Evolutionary conservation across 352 stramenopile species (phyloP).

Genomic region (Pythium utonaiense): DNA sequence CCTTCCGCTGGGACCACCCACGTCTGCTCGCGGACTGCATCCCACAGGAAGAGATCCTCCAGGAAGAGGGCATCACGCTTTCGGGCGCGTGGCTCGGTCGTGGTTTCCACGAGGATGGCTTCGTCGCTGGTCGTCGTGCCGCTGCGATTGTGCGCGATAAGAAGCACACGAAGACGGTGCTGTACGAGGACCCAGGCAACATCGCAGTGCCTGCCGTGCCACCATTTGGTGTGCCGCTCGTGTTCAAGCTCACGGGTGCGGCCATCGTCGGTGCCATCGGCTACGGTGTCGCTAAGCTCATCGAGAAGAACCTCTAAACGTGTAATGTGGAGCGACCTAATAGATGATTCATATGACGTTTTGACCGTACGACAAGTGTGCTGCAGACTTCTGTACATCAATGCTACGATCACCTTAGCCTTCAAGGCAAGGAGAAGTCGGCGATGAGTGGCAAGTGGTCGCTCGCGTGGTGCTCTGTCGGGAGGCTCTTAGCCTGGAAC

Average conservation of each 20-base stretch:
- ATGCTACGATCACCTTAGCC: too few species aligned
- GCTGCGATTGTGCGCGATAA: conserved; percentile 75
- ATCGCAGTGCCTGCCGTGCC: conserved; percentile 66
- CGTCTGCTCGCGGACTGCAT: conserved; percentile 79
- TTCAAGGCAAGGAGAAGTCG: conserved; percentile 39
- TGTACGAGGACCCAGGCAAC: conserved; percentile 86
- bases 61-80: conserved; percentile 81
- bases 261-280: conserved; percentile 53
- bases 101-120: conserved; percentile 86
- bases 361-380: not conserved
- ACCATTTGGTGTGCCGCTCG: conserved; percentile 66
- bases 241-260: conserved; percentile 53
- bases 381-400: too few species aligned
- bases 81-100: conserved; percentile 78
- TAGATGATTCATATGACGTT: conserved; percentile 8
- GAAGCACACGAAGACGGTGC: conserved; percentile 58
- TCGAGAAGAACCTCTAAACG: conserved; percentile 30
- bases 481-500: conserved; percentile 45
- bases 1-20: conserved; percentile 85
- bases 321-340: not conserved
- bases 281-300: conserved; percentile 59
- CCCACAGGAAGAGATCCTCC: conserved; percentile 82
- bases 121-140: conserved; percentile 75
- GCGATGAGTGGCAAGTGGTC: conserved; percentile 69
- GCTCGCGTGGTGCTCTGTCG: conserved; percentile 50